Base-by-base conservation (phyloP, 257 asterid genomes). In the Penstemon barbatus region DNA sequence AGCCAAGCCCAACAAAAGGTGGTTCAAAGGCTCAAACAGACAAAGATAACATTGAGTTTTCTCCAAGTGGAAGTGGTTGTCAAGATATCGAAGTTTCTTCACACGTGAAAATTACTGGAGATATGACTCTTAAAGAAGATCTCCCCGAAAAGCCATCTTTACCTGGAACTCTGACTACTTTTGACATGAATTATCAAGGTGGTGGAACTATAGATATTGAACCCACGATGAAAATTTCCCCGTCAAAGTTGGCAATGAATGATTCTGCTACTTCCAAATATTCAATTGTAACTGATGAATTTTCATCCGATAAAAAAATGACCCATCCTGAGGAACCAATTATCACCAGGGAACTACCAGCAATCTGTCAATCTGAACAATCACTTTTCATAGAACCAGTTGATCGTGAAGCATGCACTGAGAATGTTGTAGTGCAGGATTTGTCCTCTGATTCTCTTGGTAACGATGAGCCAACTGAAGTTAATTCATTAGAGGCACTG, bases 1-100 rank as follows among this genome's bases (percentile, higher is more conserved):
- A 80, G 52, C 71, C 95, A 41, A 79, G 72, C 70, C 66, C 77
- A 54, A 70, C 53, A 70, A 77, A 83, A 78, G 77, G 77, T 62
- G 78, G 69, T 63, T 25, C 78, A 66, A 78, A 82, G 68, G 74
- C 72, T 63, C 82, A 79, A 67, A 80, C 65, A 37, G 80, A 69
- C 52, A 71, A 78, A 42, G 75, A 70, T 49, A 72, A 41, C 46
- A 66, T 71, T 25, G 80, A 59, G 62, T 60, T 53, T 65, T 59
- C 75, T 70, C 46, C 68, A 53, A 68, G 58, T 56, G 58, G 63
- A 68, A 75, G 78, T 63, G 79, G 40, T 54, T 50, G 43, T 63
- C 85, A 79, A 79, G 80, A 72, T 67, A 79, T 71, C 74, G 87
- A 82, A 71, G 76, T 54, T 68, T 74, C 89, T 69, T 51, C 63